Percentiles rank a stretch among this genome's conserved stretches.
Evolutionary conservation across 495 filamentous ascomycete species (phyloP).

Genomic region (Terfezia boudieri): DNA sequence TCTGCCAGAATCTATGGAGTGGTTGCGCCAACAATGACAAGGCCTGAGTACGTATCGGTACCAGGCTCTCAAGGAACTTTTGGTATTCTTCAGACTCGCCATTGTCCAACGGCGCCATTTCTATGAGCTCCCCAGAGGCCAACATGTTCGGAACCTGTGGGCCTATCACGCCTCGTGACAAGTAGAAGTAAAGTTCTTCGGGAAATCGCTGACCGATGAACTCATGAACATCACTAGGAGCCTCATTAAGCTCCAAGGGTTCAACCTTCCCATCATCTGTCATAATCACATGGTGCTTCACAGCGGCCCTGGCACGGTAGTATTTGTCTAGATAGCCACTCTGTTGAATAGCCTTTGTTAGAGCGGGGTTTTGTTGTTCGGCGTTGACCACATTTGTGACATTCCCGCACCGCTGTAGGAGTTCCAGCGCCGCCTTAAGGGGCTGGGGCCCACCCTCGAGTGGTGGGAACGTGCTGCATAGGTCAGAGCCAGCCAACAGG

Average conservation of each 20-base stretch:
- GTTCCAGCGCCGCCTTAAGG: conserved; percentile 1
- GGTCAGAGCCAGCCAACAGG: conserved; percentile 62
- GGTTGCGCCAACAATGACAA: conserved; percentile 52
- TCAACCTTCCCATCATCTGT: conserved; percentile 50
- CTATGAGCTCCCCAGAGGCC: conserved; percentile 48
- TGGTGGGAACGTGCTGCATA: conserved; percentile 55
- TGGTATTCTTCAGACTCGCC: conserved; percentile 62
- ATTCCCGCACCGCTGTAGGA: conserved; percentile 21
- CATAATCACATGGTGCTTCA: conserved; percentile 72
- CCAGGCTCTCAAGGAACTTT: conserved; percentile 48
- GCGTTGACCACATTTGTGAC: conserved; percentile 44
- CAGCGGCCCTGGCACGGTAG: conserved; percentile 54
- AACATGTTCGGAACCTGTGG: conserved; percentile 62
- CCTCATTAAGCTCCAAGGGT: conserved; percentile 41
- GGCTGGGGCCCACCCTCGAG: conserved; percentile 29
- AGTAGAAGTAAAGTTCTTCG: conserved; percentile 77
- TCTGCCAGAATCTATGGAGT: conserved; percentile 58
- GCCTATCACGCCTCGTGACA: conserved; percentile 60
- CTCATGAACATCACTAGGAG: conserved; percentile 63
- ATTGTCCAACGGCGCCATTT: conserved; percentile 59
- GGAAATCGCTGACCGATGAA: conserved; percentile 77
- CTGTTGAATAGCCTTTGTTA: conserved; percentile 28
- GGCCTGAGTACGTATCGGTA: conserved; percentile 48
- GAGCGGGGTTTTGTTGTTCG: conserved; percentile 27
- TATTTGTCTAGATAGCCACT: conserved; percentile 63